Percentiles rank a stretch among this genome's conserved stretches.
Conservation (phyloP, 176 grass and related monocot species). For the Calamus simplicifolius region DNA sequence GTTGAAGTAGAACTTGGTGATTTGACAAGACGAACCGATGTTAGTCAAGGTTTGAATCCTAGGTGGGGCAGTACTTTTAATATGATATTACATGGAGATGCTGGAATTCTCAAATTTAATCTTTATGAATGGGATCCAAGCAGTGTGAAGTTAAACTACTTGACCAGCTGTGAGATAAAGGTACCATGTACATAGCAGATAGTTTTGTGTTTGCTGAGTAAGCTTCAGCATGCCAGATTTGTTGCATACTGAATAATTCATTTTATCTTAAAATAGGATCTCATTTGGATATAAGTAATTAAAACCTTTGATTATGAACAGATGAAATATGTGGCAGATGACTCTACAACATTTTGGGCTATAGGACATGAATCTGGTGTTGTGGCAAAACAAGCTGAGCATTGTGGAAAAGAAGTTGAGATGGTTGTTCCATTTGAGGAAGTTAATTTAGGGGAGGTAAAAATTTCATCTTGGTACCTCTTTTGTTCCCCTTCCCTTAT, state of each 20-base stretch:
- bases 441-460: slow-evolving; percentile 58
- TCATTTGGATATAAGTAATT: slow-evolving; percentile 11
- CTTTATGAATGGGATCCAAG: slow-evolving; percentile 77
- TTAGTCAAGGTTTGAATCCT: slow-evolving; percentile 49
- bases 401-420: slow-evolving; percentile 76
- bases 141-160: slow-evolving; percentile 68
- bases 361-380: slow-evolving; percentile 71
- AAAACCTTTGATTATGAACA: slow-evolving; percentile 32
- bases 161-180: slow-evolving; percentile 92
- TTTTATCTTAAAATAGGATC: slow-evolving; percentile 5
- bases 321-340: slow-evolving; percentile 87
- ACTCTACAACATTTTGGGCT: slow-evolving; percentile 91
- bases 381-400: slow-evolving; percentile 61
- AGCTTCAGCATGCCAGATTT: too few relatives aligned
- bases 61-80: slow-evolving; percentile 75
- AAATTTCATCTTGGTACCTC: background rate
- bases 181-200: slow-evolving; percentile 19
- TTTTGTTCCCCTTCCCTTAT: slow-evolving; percentile 15
- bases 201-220: too few relatives aligned
- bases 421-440: slow-evolving; percentile 91
- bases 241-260: too few relatives aligned
- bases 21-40: slow-evolving; percentile 74
- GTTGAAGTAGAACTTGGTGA: slow-evolving; percentile 89
- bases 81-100: slow-evolving; percentile 86
- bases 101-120: slow-evolving; percentile 75